A percentile compares a stretch with the other conserved stretches of the same genome.
Evolutionary conservation across 1,284 basidiomycete species (phyloP).

Genomic region (Ceratobasidium sp.): DNA sequence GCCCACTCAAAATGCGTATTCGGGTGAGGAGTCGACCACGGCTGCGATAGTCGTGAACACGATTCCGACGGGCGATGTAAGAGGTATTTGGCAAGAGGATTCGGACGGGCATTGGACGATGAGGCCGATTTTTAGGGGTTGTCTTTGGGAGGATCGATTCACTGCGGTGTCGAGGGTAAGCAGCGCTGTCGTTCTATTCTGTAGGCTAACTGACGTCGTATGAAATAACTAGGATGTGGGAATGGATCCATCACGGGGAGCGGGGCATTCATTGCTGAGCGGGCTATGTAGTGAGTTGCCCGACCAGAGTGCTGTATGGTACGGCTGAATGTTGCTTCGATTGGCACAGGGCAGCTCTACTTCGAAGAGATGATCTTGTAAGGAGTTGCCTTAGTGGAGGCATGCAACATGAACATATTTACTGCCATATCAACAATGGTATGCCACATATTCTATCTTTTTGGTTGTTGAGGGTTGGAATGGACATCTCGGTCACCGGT

Average conservation of each 20-base stretch:
- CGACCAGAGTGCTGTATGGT: not conserved
- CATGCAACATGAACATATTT: conserved; percentile 25
- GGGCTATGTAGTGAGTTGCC: conserved; percentile 22
- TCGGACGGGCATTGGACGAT: conserved; percentile 75
- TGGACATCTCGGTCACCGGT: too few relatives aligned
- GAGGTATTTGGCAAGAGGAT: conserved; percentile 77
- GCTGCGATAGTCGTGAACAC: conserved; percentile 14
- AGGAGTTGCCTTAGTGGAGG: conserved; percentile 7
- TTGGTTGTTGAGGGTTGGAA: too few relatives aligned
- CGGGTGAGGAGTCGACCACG: conserved; percentile 9
- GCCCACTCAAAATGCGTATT: conserved; percentile 30
- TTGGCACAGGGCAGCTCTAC: conserved; percentile 31
- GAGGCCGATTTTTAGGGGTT: conserved; percentile 78
- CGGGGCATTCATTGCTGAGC: conserved; percentile 25
- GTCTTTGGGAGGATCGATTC: conserved; percentile 37
- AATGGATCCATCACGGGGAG: conserved; percentile 32
- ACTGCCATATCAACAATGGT: conserved; percentile 29
- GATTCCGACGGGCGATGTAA: conserved; percentile 54
- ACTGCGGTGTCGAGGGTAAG: conserved; percentile 41
- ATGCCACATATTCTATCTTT: too few relatives aligned
- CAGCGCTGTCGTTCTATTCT: not conserved
- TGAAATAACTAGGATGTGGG: conserved; percentile 2
- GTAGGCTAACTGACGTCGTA: not conserved
- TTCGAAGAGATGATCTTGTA: conserved; percentile 27
- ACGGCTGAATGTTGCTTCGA: not conserved